Evolutionary conservation across 768 basidiomycete genomes (phyloP).

Genomic region (Plicaturopsis crispa): DNA sequence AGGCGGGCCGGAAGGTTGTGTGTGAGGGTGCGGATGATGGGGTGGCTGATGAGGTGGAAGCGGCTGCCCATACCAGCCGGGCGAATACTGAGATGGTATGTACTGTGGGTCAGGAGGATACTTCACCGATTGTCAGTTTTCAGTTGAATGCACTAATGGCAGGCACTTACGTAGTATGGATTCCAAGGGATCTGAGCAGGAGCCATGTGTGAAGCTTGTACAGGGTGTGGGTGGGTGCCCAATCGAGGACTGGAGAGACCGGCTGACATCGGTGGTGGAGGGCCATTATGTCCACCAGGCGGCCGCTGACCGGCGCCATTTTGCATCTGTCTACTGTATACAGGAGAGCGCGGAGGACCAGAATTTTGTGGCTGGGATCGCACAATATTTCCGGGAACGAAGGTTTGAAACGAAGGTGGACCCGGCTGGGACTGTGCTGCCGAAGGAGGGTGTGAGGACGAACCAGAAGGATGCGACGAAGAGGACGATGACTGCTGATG

Average conservation of each 20-base stretch:
- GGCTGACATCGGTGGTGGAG: slow-evolving; percentile 40
- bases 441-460: slow-evolving; percentile 28
- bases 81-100: slow-evolving; percentile 27
- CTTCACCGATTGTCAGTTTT: no score
- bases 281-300: slow-evolving; percentile 39
- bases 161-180: slow-evolving; percentile 52
- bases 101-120: slow-evolving; percentile 40
- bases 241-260: slow-evolving; percentile 65
- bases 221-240: slow-evolving; percentile 48
- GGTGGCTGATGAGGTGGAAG: slow-evolving; percentile 30
- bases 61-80: slow-evolving; percentile 31
- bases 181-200: slow-evolving; percentile 35
- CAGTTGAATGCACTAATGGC: no score
- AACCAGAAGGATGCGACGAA: slow-evolving; percentile 24
- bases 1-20: slow-evolving; percentile 25
- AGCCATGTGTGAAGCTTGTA: slow-evolving; percentile 45
- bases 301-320: slow-evolving; percentile 56
- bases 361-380: slow-evolving; percentile 37
- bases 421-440: slow-evolving; percentile 37
- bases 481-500: no score
- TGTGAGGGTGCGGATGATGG: slow-evolving; percentile 35
- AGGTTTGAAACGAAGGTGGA: slow-evolving; percentile 36
- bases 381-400: slow-evolving; percentile 36
- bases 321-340: slow-evolving; percentile 50
- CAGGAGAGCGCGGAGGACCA: slow-evolving; percentile 60